Evolutionary conservation across 1,284 basidiomycete genomes (phyloP).

Genomic region (Cryptococcus wingfieldii): DNA sequence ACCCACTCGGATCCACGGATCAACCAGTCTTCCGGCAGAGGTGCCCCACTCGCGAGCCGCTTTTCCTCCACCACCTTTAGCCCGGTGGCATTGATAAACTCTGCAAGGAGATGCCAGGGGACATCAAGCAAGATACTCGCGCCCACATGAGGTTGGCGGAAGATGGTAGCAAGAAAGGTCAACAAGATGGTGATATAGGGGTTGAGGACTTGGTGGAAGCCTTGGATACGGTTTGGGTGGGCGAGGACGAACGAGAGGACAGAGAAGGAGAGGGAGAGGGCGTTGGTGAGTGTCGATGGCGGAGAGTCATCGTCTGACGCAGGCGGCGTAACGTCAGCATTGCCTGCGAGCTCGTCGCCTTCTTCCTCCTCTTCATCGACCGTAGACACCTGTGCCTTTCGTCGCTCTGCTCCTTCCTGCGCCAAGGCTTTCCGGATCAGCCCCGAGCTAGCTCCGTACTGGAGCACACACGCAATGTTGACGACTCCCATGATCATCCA

Average conservation of each 20-base stretch:
- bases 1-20: constrained; percentile 94
- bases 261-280: constrained; percentile 72
- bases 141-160: constrained; percentile 62
- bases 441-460: constrained; percentile 77
- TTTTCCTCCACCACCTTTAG: constrained; percentile 58
- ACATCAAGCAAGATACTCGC: constrained; percentile 66
- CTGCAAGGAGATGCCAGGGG: constrained; percentile 75
- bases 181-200: constrained; percentile 82
- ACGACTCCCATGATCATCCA: constrained; percentile 94
- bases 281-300: constrained; percentile 64
- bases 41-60: constrained; percentile 54
- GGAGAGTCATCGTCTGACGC: constrained; percentile 9
- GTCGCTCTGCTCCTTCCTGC: constrained; percentile 41
- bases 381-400: constrained; percentile 48
- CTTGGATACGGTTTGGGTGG: constrained; percentile 58
- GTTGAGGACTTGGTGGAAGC: constrained; percentile 63
- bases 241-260: constrained; percentile 70
- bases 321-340: neutral
- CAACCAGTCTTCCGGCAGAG: constrained; percentile 92
- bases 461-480: constrained; percentile 76
- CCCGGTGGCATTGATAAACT: constrained; percentile 56
- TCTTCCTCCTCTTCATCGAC: constrained; percentile 35
- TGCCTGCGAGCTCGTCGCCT: constrained; percentile 12
- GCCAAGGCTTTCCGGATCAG: constrained; percentile 58
- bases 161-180: constrained; percentile 77